A percentile compares a stretch with the other conserved stretches of the same genome.
These are phyloP conservation scores for Solanum megistacrolobum DNA, from an alignment of 257 asterid genomes.

Conservation along the genomic window DNA sequence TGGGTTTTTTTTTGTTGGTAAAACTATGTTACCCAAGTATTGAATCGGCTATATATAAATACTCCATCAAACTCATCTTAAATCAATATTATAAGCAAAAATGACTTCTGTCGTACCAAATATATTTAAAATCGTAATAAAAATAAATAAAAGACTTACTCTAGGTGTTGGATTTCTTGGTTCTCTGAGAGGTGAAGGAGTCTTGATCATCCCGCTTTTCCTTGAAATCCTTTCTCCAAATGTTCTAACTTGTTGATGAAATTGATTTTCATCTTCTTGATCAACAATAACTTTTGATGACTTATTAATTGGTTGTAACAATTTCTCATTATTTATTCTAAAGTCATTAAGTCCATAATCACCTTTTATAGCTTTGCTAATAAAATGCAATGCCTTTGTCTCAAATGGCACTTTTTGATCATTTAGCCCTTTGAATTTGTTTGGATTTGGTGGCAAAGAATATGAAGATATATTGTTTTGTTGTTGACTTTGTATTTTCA, in stretches of 20 bases:
- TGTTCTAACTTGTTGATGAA: slow-evolving; percentile 20
- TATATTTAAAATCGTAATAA: background rate
- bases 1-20: background rate
- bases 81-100: background rate
- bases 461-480: background rate
- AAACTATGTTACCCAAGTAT: background rate
- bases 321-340: slow-evolving; percentile 20
- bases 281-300: slow-evolving; percentile 8
- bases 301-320: slow-evolving; percentile 4
- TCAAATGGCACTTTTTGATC: slow-evolving; percentile 39
- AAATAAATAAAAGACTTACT: slow-evolving; percentile 17
- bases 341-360: slow-evolving; percentile 53
- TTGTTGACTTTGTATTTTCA: slow-evolving; percentile 8
- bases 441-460: slow-evolving; percentile 31
- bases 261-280: slow-evolving; percentile 22
- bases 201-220: slow-evolving; percentile 29
- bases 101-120: background rate
- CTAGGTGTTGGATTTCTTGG: slow-evolving; percentile 58
- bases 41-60: background rate
- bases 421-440: background rate
- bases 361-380: slow-evolving; percentile 80
- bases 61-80: background rate
- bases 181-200: slow-evolving; percentile 57
- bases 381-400: slow-evolving; percentile 68
- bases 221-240: slow-evolving; percentile 28